Percentiles rank a stretch among this genome's conserved stretches.
Conservation (phyloP, 2,329 filamentous ascomycete species). For the Phaeophleospora eucalypticola region DNA sequence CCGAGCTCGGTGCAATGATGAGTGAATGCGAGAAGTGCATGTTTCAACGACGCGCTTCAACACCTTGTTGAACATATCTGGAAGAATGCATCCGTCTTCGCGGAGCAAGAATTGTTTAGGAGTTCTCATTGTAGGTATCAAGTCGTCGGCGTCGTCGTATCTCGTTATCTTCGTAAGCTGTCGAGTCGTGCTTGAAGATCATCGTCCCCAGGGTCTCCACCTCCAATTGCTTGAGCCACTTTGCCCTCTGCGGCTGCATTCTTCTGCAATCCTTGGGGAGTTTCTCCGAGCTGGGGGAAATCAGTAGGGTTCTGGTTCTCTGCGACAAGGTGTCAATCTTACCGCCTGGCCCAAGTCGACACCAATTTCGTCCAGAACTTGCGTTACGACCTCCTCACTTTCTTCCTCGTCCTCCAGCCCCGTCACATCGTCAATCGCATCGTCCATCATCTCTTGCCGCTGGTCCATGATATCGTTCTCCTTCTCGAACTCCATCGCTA, state of each 20-base stretch:
- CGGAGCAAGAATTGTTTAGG: no score
- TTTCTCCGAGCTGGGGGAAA: constrained; percentile 72
- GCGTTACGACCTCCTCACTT: constrained; percentile 93
- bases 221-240: constrained; percentile 82
- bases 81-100: no score
- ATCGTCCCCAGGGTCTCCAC: constrained; percentile 65
- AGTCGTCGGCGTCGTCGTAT: neutral
- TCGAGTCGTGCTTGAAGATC: constrained; percentile 92
- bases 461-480: constrained; percentile 99
- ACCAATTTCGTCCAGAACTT: constrained; percentile 94
- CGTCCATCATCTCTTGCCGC: constrained; percentile 99
- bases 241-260: constrained; percentile 67
- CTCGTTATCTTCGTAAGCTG: constrained; percentile 55
- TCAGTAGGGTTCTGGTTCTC: constrained; percentile 10
- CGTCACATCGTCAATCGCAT: constrained; percentile 95
- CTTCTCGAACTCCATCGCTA: constrained; percentile 98
- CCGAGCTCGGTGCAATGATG: no score
- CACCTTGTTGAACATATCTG: no score
- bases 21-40: no score
- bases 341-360: constrained; percentile 88
- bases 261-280: constrained; percentile 77
- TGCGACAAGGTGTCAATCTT: constrained; percentile 40
- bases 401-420: constrained; percentile 89
- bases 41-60: no score
- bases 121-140: no score